Conservation (phyloP, 2,329 filamentous ascomycete species). For the Ophiostoma angusticollis region DNA sequence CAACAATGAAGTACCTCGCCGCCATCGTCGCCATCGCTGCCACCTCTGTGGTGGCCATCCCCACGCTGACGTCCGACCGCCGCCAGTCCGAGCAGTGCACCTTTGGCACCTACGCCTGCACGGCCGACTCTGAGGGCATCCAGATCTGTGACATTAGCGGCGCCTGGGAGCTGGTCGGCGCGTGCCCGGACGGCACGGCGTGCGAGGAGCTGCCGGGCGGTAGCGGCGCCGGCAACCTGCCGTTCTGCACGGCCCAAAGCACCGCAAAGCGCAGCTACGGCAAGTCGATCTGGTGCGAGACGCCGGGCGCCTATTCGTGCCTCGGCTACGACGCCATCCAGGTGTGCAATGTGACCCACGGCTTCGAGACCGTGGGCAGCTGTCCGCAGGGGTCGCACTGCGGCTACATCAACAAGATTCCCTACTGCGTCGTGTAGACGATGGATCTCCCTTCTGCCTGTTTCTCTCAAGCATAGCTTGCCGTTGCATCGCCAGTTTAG, state of each 20-base stretch:
- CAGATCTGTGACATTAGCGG: conserved; percentile 16
- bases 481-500: too few relatives aligned
- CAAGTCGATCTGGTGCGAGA: conserved; percentile 13
- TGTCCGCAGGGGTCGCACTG: conserved; percentile 16
- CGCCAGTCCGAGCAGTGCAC: conserved; percentile 11
- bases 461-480: too few relatives aligned
- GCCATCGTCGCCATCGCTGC: conserved; percentile 7
- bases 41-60: conserved; percentile 6
- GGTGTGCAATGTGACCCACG: conserved; percentile 16
- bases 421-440: conserved; percentile 16
- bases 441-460: too few relatives aligned
- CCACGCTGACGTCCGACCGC: not conserved
- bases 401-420: conserved; percentile 15
- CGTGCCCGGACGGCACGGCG: conserved; percentile 16
- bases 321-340: conserved; percentile 16
- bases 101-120: conserved; percentile 19
- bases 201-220: conserved; percentile 17
- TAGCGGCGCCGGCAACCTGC: conserved; percentile 16
- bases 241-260: conserved; percentile 15
- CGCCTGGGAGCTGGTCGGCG: conserved; percentile 16
- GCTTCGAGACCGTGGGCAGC: conserved; percentile 13
- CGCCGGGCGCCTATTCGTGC: conserved; percentile 16
- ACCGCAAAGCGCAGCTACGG: conserved; percentile 13
- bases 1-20: conserved; percentile 9
- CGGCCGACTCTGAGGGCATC: conserved; percentile 15